A percentile compares a stretch with the other conserved stretches of the same genome.
These are phyloP conservation scores for Lasiosphaeris hirsuta DNA, from an alignment of 495 filamentous ascomycete species.

Conservation along the genomic window DNA sequence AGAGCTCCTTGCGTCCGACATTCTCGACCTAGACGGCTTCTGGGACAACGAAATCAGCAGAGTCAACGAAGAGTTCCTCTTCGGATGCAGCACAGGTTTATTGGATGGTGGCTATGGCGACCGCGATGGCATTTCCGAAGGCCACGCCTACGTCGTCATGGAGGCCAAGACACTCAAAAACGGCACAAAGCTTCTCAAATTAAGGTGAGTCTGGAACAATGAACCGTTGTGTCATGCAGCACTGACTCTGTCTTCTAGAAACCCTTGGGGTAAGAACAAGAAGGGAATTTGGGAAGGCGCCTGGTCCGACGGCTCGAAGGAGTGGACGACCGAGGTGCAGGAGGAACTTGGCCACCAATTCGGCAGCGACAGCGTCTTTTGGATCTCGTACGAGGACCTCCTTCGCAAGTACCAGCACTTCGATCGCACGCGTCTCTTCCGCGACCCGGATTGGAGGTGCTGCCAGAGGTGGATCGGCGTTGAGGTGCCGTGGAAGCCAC, in stretches of 20 bases:
- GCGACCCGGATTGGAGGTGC: conserved; percentile 71
- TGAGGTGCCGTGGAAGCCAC: conserved; percentile 81
- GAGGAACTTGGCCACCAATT: conserved; percentile 79
- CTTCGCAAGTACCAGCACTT: conserved; percentile 81
- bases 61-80: conserved; percentile 87
- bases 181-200: conserved; percentile 46
- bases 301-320: conserved; percentile 89
- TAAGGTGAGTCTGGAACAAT: conserved; percentile 30
- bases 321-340: conserved; percentile 90
- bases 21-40: conserved; percentile 84
- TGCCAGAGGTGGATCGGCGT: conserved; percentile 86
- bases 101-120: conserved; percentile 59
- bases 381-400: conserved; percentile 75
- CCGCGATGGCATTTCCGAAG: conserved; percentile 73
- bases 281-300: conserved; percentile 78
- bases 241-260: conserved; percentile 38
- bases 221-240: too few species aligned
- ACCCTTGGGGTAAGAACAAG: conserved; percentile 75
- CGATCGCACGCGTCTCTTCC: conserved; percentile 87
- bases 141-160: conserved; percentile 90
- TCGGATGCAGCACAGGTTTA: conserved; percentile 74
- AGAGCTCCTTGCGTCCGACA: conserved; percentile 75
- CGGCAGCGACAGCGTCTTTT: conserved; percentile 79
- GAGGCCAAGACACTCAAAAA: conserved; percentile 58
- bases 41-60: conserved; percentile 85